A percentile compares a stretch with the other conserved stretches of the same genome.
Evolutionary conservation across 139 green algal species (phyloP).

Genomic region (Micromonas pusilla): DNA sequence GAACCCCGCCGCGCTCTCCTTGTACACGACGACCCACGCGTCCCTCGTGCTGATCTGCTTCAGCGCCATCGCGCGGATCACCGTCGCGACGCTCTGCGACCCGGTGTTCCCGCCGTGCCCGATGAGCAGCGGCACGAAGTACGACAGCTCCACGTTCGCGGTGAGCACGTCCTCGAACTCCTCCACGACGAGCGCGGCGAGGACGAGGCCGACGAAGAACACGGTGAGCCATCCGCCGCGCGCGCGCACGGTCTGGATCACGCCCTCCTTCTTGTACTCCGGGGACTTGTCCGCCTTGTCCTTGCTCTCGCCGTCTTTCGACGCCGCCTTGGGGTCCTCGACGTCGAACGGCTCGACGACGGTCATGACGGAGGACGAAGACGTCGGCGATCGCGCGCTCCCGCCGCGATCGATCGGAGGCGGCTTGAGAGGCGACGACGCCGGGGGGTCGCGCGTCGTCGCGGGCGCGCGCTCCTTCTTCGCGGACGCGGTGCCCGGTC

Average conservation of each 20-base stretch:
- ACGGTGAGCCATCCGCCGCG: conserved; percentile 55
- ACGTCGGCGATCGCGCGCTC: too few relatives aligned
- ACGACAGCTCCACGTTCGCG: conserved; percentile 53
- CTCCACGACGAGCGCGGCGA: conserved; percentile 59
- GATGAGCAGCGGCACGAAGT: conserved; percentile 68
- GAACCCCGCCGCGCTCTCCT: conserved; percentile 47
- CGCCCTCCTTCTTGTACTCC: neutral
- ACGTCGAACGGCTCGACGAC: too few relatives aligned
- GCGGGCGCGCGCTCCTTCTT: too few relatives aligned
- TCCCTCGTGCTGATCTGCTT: conserved; percentile 46
- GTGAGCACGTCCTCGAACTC: conserved; percentile 56
- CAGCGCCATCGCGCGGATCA: conserved; percentile 56
- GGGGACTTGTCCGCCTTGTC: neutral
- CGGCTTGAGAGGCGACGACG: too few relatives aligned
- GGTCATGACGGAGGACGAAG: too few relatives aligned
- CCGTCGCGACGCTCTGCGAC: conserved; percentile 54
- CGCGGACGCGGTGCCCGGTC: too few relatives aligned
- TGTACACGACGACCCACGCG: conserved; percentile 41
- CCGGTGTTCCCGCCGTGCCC: conserved; percentile 70
- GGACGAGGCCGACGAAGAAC: conserved; percentile 59
- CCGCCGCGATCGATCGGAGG: too few relatives aligned
- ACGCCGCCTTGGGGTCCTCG: too few relatives aligned
- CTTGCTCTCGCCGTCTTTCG: neutral
- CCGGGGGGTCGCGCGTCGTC: too few relatives aligned
- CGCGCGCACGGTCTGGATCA: neutral